A percentile compares a stretch with the other conserved stretches of the same genome.
Conservation (phyloP, 805 yeast species). For the Wickerhamomyces pijperi region DNA sequence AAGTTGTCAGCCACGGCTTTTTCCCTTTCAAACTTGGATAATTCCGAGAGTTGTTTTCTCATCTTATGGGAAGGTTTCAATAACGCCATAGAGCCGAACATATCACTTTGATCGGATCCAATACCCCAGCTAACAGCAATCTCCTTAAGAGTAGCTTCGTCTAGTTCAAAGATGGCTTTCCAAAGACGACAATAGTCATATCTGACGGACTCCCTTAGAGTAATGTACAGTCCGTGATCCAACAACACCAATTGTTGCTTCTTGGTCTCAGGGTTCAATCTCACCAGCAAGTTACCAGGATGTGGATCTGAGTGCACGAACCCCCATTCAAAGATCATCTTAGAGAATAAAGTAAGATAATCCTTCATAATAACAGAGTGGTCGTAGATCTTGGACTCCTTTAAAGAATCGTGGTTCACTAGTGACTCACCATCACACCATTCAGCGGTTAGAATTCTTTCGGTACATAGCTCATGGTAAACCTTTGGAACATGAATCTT, state of each 20-base stretch:
- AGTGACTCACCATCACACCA: constrained; percentile 69
- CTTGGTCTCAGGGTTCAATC: constrained; percentile 21
- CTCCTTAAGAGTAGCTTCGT: constrained; percentile 32
- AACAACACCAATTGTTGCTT: constrained; percentile 51
- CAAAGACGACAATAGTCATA: constrained; percentile 50
- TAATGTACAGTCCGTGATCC: constrained; percentile 67
- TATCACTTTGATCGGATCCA: constrained; percentile 40
- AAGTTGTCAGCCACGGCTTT: constrained; percentile 34
- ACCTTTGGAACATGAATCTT: constrained; percentile 46
- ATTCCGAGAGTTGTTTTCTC: constrained; percentile 18
- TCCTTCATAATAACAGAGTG: constrained; percentile 31
- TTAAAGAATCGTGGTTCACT: constrained; percentile 31
- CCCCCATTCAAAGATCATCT: constrained; percentile 52
- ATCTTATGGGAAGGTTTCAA: constrained; percentile 32
- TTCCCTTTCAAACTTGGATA: constrained; percentile 31
- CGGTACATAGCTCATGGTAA: constrained; percentile 33
- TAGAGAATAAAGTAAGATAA: constrained; percentile 37
- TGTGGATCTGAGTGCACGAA: constrained; percentile 67
- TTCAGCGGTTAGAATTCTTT: constrained; percentile 50
- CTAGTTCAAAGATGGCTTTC: constrained; percentile 46
- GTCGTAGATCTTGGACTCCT: constrained; percentile 22
- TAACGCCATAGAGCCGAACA: constrained; percentile 46
- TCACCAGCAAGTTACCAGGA: constrained; percentile 63
- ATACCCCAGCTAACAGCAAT: constrained; percentile 61
- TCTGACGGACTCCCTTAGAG: constrained; percentile 38